Evolutionary conservation across 2,329 filamentous ascomycete species (phyloP).

Genomic region (Xylaria sp.): DNA sequence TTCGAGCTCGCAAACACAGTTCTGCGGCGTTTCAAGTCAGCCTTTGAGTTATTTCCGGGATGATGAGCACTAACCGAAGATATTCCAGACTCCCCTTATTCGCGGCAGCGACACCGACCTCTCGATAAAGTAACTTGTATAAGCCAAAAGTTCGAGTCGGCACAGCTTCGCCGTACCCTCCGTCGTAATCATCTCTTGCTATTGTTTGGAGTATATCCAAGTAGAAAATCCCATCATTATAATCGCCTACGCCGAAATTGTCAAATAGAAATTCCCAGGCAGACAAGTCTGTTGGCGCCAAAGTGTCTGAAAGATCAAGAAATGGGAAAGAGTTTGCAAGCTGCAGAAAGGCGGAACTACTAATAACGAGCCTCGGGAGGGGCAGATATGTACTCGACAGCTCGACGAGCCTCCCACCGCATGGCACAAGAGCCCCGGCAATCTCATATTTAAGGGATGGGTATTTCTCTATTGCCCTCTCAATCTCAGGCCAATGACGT

Average conservation of each 20-base stretch:
- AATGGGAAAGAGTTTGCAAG: conserved; percentile 5
- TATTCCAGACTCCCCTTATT: neutral
- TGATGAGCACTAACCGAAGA: conserved; percentile 4
- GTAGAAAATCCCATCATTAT: neutral
- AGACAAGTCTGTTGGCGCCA: conserved; percentile 4
- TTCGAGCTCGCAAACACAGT: neutral
- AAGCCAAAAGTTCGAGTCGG: neutral
- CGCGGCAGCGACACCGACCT: neutral
- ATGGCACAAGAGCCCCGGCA: neutral
- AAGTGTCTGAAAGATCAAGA: conserved; percentile 9
- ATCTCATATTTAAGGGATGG: conserved; percentile 5
- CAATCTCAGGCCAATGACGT: conserved; percentile 2
- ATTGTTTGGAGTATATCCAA: conserved; percentile 13
- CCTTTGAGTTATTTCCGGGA: neutral
- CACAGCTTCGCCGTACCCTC: conserved; percentile 4
- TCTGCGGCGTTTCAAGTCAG: conserved; percentile 1
- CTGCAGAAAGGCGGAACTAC: neutral
- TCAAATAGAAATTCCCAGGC: conserved; percentile 10
- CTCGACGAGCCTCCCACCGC: neutral
- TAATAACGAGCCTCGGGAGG: neutral
- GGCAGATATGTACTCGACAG: conserved; percentile 8
- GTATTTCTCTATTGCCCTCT: neutral
- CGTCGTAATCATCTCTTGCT: neutral
- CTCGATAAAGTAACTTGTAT: conserved; percentile 3
- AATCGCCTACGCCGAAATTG: neutral